Conservation (phyloP, 2,329 filamentous ascomycete genomes). For the Ophiosphaerella narmari region DNA sequence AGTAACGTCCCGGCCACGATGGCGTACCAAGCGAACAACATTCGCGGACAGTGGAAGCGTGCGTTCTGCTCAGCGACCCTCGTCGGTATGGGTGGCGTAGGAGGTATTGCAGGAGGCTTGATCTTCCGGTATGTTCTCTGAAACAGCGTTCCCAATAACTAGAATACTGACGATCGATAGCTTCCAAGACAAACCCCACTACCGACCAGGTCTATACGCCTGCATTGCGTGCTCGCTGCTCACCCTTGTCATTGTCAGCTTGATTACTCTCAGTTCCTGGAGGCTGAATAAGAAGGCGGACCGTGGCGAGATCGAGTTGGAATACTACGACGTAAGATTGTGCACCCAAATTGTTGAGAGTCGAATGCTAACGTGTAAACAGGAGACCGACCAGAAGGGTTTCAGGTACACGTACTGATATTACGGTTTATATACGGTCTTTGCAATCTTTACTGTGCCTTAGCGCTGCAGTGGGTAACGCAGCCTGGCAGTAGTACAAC, state of each 20-base stretch:
- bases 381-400: constrained; percentile 40
- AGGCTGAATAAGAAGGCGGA: constrained; percentile 46
- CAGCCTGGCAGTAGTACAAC: background rate
- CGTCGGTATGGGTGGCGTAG: constrained; percentile 76
- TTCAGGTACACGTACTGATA: constrained; percentile 41
- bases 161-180: constrained; percentile 4
- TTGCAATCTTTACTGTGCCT: background rate
- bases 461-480: background rate
- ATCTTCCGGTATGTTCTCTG: constrained; percentile 62
- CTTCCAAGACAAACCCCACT: constrained; percentile 44
- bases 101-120: constrained; percentile 75
- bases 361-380: constrained; percentile 15
- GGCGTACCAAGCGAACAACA: constrained; percentile 85
- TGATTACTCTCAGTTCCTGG: constrained; percentile 40
- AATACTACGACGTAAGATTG: constrained; percentile 43
- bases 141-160: background rate
- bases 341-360: background rate
- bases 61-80: constrained; percentile 77
- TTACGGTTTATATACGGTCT: background rate
- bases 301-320: constrained; percentile 49
- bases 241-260: constrained; percentile 39
- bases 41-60: constrained; percentile 86
- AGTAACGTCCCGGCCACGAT: constrained; percentile 76
- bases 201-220: constrained; percentile 45
- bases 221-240: constrained; percentile 47